These are phyloP conservation scores for Lachnellula cervina DNA, from an alignment of 2,329 filamentous ascomycete genomes.

Conservation along the genomic window DNA sequence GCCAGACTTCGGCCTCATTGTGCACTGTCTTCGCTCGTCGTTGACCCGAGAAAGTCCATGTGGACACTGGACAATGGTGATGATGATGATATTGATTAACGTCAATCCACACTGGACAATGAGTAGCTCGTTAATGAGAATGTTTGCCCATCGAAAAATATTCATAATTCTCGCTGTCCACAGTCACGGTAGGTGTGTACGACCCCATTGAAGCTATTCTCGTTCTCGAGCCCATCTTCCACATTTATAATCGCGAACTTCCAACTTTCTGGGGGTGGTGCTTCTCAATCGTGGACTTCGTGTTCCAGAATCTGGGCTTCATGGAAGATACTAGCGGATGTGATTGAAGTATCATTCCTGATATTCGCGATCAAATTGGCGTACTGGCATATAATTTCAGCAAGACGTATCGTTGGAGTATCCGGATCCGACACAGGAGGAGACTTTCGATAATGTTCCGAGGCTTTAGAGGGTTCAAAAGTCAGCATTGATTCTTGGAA, in stretches of 20 bases:
- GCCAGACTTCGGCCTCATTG: constrained; percentile 11
- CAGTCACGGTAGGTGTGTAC: constrained; percentile 20
- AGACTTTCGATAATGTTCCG: neutral
- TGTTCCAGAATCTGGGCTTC: constrained; percentile 13
- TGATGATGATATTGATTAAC: too few relatives aligned
- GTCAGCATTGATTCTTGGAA: neutral
- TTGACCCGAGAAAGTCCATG: constrained; percentile 6
- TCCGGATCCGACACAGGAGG: constrained; percentile 1
- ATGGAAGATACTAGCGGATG: constrained; percentile 5
- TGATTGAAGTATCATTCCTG: neutral
- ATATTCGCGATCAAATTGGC: constrained; percentile 15
- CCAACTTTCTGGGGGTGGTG: constrained; percentile 18
- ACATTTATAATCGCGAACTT: constrained; percentile 1
- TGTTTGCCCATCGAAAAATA: constrained; percentile 22
- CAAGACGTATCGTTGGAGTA: constrained; percentile 8
- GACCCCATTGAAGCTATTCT: constrained; percentile 11
- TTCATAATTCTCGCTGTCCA: constrained; percentile 25
- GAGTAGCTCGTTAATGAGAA: constrained; percentile 22
- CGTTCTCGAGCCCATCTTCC: neutral
- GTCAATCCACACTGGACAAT: too few relatives aligned
- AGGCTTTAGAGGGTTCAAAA: neutral
- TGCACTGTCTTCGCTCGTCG: constrained; percentile 4
- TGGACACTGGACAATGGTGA: too few relatives aligned
- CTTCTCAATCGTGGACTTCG: constrained; percentile 18
- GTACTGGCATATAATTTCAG: constrained; percentile 11